Base-by-base conservation (phyloP, 1,284 basidiomycete species). In the Earliella scabrosa region DNA sequence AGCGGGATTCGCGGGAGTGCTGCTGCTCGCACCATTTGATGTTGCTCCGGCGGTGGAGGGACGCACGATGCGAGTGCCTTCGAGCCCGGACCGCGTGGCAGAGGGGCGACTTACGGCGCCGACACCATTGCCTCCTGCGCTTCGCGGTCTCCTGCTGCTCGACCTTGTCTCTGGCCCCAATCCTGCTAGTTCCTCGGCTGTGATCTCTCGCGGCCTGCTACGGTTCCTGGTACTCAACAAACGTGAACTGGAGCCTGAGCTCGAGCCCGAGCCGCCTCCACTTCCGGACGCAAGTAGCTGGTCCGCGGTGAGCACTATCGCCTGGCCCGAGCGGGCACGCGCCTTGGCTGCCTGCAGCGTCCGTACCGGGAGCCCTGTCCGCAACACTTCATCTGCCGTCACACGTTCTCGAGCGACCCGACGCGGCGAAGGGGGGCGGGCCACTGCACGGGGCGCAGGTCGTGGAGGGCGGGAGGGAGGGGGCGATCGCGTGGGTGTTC, bases 321-420 rank as follows among this genome's bases (percentile, higher is more conserved):
- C 52, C 45, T 52, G 54, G 3, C 44, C 54, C 23, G 50, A 50
- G 26, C 56, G 59, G 7, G 57, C 53, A 24, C 54, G 54, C 43
- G 49, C 57, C 39, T 62, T 62, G 26, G 54, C 60, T 1, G 50
- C 60, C 54, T 62, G 60, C 21, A 62, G 57, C 11, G 60, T 57
- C 16, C 60, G 60, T 18, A 62, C 27, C 10, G 60, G 57, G n/a
- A 62, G 27, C 11, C 60, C 60, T 6, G 60, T 62, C 29, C 60
- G 34, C 16, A 62, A 52, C 13, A 62, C 60, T 23, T 62, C 60
- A 24, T 62, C 60, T 18, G 60, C 60, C 0, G 60, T 59, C 18
- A 62, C 57, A 4, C 60, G 56, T 10, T 49, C 46, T 6, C 54
- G 31, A 1, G 44, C 40, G 10, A 48, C 38, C 24, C 41, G 45